Evolutionary conservation across 1,284 basidiomycete genomes (phyloP).

Genomic region (Boletellus deceptivus): DNA sequence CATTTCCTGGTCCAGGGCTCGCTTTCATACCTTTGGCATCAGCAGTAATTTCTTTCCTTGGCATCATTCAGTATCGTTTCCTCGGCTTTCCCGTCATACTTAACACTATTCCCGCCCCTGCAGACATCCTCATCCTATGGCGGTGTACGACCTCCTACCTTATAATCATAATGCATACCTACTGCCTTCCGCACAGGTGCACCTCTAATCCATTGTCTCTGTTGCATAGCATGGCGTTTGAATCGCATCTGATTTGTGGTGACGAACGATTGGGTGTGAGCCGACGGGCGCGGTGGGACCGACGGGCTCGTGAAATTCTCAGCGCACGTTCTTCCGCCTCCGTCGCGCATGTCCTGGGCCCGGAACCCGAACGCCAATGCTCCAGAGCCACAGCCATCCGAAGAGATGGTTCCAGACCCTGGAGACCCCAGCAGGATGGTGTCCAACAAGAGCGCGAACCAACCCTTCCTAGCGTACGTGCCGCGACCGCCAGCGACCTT

Average conservation of each 20-base stretch:
- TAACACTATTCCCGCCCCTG: slow-evolving; percentile 23
- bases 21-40: slow-evolving; percentile 32
- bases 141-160: slow-evolving; percentile 35
- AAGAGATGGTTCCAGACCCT: slow-evolving; percentile 48
- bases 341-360: slow-evolving; percentile 30
- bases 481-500: background rate
- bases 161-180: slow-evolving; percentile 36
- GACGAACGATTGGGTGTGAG: no score
- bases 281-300: no score
- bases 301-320: no score
- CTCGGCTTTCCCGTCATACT: slow-evolving; percentile 26
- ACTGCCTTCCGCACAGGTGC: slow-evolving; percentile 33
- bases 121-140: slow-evolving; percentile 22
- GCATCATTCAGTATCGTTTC: slow-evolving; percentile 31
- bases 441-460: slow-evolving; percentile 73
- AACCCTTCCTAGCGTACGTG: slow-evolving; percentile 77
- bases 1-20: slow-evolving; percentile 20
- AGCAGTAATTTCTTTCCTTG: slow-evolving; percentile 31
- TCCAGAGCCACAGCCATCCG: slow-evolving; percentile 13
- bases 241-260: background rate
- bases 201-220: slow-evolving; percentile 31
- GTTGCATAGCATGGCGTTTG: slow-evolving; percentile 24
- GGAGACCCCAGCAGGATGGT: slow-evolving; percentile 62
- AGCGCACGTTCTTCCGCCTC: no score
- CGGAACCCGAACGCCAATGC: slow-evolving; percentile 27